Evolutionary conservation across 1,284 basidiomycete species (phyloP).

Genomic region (Caloboletus firmus): DNA sequence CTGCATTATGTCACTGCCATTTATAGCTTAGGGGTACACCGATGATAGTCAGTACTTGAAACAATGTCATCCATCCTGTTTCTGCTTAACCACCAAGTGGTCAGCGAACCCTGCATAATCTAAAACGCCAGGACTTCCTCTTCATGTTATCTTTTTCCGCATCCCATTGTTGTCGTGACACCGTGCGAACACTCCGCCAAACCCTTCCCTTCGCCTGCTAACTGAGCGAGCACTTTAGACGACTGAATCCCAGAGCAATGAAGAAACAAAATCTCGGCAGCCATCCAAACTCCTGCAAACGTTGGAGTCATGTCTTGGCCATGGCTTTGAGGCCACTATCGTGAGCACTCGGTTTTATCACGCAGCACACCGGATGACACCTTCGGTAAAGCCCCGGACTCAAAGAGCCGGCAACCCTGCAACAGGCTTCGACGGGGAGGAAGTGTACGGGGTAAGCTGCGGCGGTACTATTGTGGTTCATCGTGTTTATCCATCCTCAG

Average conservation of each 20-base stretch:
- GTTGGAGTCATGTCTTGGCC: constrained; percentile 27
- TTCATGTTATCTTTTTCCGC: constrained; percentile 8
- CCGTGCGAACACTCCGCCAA: constrained; percentile 7
- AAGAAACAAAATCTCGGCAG: constrained; percentile 8
- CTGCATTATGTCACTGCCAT: constrained; percentile 10
- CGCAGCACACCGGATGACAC: neutral
- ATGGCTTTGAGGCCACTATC: constrained; percentile 13
- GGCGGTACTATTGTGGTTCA: neutral
- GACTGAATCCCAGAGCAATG: neutral
- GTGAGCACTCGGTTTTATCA: constrained; percentile 12
- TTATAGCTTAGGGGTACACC: constrained; percentile 4
- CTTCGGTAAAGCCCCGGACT: constrained; percentile 15
- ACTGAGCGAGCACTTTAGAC: constrained; percentile 7
- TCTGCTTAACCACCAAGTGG: neutral
- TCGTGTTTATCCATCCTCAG: constrained; percentile 10
- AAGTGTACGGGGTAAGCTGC: constrained; percentile 23
- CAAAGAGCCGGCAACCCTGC: constrained; percentile 9
- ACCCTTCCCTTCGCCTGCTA: neutral
- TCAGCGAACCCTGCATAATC: neutral
- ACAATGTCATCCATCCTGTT: neutral
- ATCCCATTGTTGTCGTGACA: neutral
- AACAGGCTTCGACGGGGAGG: constrained; percentile 18
- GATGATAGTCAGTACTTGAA: neutral
- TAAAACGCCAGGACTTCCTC: neutral
- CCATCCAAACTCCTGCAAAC: constrained; percentile 7